A percentile compares a stretch with the other conserved stretches of the same genome.
These are phyloP conservation scores for Solanum sitiens DNA, from an alignment of 257 asterid genomes.

Conservation along the genomic window DNA sequence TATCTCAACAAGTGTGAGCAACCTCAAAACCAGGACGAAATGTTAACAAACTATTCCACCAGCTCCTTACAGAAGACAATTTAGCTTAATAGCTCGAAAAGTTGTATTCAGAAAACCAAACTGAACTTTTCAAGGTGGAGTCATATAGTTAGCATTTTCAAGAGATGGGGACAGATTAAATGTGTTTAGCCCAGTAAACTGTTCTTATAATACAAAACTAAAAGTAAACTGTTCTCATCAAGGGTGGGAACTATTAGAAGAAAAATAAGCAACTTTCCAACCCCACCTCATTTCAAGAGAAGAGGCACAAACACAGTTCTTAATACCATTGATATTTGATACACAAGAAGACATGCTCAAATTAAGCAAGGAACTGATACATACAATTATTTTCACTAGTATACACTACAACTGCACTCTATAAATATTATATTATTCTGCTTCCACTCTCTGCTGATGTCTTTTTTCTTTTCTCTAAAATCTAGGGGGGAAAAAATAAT, in stretches of 20 bases:
- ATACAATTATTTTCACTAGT: not conserved
- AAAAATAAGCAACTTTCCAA: not conserved
- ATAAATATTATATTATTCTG: not conserved
- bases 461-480: not conserved
- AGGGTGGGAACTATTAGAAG: not conserved
- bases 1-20: not conserved
- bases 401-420: not conserved
- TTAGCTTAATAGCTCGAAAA: not conserved
- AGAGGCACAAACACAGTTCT: not conserved
- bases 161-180: not conserved
- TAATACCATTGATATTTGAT: not conserved
- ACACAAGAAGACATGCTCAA: not conserved
- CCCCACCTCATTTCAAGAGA: not conserved
- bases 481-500: not conserved
- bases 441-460: not conserved
- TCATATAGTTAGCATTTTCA: not conserved
- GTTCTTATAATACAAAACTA: no score
- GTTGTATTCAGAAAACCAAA: not conserved
- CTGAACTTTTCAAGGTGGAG: not conserved
- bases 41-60: not conserved
- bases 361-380: not conserved
- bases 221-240: not conserved
- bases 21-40: not conserved
- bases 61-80: not conserved
- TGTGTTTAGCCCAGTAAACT: not conserved